phyloP scores from a whole-genome alignment of 306 rosid genomes.

The Vachellia collinsii region DNA sequence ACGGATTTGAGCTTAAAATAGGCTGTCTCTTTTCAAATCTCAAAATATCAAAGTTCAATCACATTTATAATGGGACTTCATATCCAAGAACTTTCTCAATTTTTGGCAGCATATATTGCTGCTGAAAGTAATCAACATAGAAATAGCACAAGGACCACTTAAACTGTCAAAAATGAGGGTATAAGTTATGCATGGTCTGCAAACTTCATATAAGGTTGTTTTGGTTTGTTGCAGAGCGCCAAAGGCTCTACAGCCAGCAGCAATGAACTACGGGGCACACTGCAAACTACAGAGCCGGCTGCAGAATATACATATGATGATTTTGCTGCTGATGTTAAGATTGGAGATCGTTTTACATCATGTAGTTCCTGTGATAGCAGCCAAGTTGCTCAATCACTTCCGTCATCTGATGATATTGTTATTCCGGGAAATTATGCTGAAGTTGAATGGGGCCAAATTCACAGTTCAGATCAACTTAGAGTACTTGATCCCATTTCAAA shows the following conservation, averaged over 20 bases:
- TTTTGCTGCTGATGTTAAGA: slow-evolving; percentile 25
- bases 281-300: slow-evolving; percentile 29
- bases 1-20: slow-evolving; percentile 16
- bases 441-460: slow-evolving; percentile 34
- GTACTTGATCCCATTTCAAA: slow-evolving; percentile 32
- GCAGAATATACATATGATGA: slow-evolving; percentile 45
- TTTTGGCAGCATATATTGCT: neutral
- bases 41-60: neutral
- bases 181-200: neutral
- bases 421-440: slow-evolving; percentile 29
- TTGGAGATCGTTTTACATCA: slow-evolving; percentile 36
- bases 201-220: slow-evolving; percentile 13
- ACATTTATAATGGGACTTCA: neutral
- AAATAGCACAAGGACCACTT: neutral
- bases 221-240: slow-evolving; percentile 43
- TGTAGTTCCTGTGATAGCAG: slow-evolving; percentile 38
- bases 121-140: neutral
- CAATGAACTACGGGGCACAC: slow-evolving; percentile 28
- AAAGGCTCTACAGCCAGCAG: slow-evolving; percentile 39
- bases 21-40: slow-evolving; percentile 24
- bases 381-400: slow-evolving; percentile 33
- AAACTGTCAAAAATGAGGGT: neutral
- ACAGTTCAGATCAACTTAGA: slow-evolving; percentile 36
- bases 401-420: slow-evolving; percentile 8
- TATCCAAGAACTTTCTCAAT: neutral